Percentiles rank a stretch among this genome's conserved stretches.
Conservation (phyloP, 768 basidiomycete genomes). For the Agaricus bisporus region DNA sequence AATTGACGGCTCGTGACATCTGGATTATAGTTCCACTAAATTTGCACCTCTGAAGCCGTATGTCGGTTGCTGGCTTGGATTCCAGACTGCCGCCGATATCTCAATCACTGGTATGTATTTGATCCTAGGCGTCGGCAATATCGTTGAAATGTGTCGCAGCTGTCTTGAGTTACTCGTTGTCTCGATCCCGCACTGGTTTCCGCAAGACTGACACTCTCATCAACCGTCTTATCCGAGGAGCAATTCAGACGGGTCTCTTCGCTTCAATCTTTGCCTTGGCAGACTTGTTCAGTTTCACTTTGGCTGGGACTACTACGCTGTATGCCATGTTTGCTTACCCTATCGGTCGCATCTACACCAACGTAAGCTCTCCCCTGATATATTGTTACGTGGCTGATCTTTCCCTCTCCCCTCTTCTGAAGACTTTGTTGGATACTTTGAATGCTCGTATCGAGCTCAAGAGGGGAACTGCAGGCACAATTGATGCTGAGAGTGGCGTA, state of each 20-base stretch:
- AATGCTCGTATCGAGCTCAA: conserved; percentile 27
- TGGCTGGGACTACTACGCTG: conserved; percentile 21
- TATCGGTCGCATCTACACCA: conserved; percentile 32
- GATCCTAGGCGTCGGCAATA: not conserved
- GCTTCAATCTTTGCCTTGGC: conserved; percentile 38
- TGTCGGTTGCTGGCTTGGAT: conserved; percentile 35
- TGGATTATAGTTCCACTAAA: conserved; percentile 24
- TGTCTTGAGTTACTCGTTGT: conserved; percentile 20
- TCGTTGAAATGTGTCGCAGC: conserved; percentile 6
- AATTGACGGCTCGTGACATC: not conserved
- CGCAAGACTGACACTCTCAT: conserved; percentile 38
- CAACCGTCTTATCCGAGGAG: conserved; percentile 40
- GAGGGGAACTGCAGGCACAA: conserved; percentile 17
- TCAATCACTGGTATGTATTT: conserved; percentile 33
- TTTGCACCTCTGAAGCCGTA: conserved; percentile 28
- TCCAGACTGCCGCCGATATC: conserved; percentile 35
- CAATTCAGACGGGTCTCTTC: conserved; percentile 43
- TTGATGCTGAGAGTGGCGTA: conserved; percentile 18
- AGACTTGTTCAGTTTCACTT: conserved; percentile 32
- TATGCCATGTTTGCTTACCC: conserved; percentile 21
- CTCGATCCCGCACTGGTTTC: conserved; percentile 39
- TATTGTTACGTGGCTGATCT: not conserved
- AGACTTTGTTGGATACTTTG: conserved; percentile 39
- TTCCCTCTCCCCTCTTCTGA: not conserved
- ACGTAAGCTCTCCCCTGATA: conserved; percentile 24